phyloP scores from a whole-genome alignment of 169 alveolate species.

The Neospora caninum region DNA sequence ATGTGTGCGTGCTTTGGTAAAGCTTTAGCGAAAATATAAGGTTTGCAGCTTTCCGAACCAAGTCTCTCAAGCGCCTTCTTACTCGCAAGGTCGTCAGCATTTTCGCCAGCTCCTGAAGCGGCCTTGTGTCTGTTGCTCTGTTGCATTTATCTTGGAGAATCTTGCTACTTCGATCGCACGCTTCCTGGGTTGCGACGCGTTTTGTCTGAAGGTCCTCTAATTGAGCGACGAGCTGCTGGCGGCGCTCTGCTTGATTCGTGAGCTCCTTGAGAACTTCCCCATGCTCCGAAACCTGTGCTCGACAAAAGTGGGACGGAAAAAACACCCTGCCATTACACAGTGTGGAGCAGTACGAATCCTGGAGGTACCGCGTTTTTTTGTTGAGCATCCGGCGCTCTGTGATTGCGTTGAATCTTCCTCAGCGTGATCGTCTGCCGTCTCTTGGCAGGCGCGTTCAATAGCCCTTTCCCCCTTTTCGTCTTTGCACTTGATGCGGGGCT shows the following conservation, averaged over 20 bases:
- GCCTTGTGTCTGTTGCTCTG: slow-evolving; percentile 5
- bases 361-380: too few relatives aligned
- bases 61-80: not conserved
- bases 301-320: not conserved
- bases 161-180: not conserved
- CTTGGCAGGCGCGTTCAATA: too few relatives aligned
- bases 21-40: too few relatives aligned
- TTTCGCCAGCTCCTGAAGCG: not conserved
- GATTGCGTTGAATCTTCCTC: too few relatives aligned
- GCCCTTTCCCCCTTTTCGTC: too few relatives aligned
- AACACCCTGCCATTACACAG: not conserved
- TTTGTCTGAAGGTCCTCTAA: not conserved
- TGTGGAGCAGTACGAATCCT: not conserved
- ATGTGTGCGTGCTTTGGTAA: too few relatives aligned
- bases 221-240: not conserved
- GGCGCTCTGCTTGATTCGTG: not conserved
- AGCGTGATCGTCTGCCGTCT: too few relatives aligned
- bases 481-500: too few relatives aligned
- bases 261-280: not conserved
- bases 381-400: too few relatives aligned
- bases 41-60: too few relatives aligned
- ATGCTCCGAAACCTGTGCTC: not conserved
- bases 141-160: not conserved
- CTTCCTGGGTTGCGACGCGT: not conserved
- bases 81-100: not conserved